A percentile compares a stretch with the other conserved stretches of the same genome.
Evolutionary conservation across 768 basidiomycete genomes (phyloP).

Genomic region (Leccinum broughii): DNA sequence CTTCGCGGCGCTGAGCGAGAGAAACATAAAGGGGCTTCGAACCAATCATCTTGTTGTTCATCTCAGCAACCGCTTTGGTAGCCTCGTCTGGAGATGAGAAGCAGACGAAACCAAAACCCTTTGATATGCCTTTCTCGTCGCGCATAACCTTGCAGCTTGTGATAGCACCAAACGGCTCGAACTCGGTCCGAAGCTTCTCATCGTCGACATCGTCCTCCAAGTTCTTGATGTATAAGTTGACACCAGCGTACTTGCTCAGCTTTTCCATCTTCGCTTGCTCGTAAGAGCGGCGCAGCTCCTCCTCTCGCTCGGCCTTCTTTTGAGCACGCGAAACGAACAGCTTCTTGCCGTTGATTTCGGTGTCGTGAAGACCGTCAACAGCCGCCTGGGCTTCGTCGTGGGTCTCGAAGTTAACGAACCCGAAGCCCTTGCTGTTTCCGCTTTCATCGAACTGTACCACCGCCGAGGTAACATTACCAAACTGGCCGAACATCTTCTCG

Average conservation of each 20-base stretch:
- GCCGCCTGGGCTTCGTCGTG: slow-evolving; percentile 93
- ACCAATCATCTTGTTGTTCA: slow-evolving; percentile 99
- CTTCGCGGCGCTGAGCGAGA: slow-evolving; percentile 96
- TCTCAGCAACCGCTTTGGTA: slow-evolving; percentile 98
- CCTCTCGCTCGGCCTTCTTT: slow-evolving; percentile 98
- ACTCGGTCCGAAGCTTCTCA: slow-evolving; percentile 94
- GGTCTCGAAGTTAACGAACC: slow-evolving; percentile 93
- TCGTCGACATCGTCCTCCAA: slow-evolving; percentile 98
- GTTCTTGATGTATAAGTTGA: slow-evolving; percentile 99
- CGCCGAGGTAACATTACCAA: slow-evolving; percentile 87
- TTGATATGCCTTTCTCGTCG: slow-evolving; percentile 90
- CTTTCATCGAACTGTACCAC: slow-evolving; percentile 81
- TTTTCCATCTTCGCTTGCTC: slow-evolving; percentile 98
- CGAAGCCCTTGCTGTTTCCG: slow-evolving; percentile 95
- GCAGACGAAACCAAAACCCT: slow-evolving; percentile 99
- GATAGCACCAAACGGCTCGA: slow-evolving; percentile 95
- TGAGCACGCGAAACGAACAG: slow-evolving; percentile 96
- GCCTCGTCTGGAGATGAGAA: slow-evolving; percentile 98
- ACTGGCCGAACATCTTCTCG: slow-evolving; percentile 71
- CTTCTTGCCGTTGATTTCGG: slow-evolving; percentile 81
- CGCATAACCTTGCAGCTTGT: slow-evolving; percentile 99
- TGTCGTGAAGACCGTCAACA: slow-evolving; percentile 87
- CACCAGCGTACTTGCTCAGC: slow-evolving; percentile 96
- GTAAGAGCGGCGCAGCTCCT: slow-evolving; percentile 90
- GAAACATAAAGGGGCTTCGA: slow-evolving; percentile 98